Base-by-base conservation (phyloP, 2,329 filamentous ascomycete genomes). In the Talaromyces sp. region DNA sequence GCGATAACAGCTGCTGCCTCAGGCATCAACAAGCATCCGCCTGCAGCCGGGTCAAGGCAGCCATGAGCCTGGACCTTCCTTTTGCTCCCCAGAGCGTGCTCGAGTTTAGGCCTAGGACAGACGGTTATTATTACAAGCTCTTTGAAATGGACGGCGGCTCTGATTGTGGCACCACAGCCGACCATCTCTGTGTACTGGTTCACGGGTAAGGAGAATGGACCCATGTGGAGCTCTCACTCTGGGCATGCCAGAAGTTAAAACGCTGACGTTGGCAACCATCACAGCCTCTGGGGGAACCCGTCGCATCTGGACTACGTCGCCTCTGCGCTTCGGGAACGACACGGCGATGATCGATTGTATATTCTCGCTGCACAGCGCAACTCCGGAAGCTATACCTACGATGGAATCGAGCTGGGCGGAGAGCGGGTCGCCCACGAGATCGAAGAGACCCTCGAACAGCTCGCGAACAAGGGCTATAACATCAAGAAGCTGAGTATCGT, bases 401-500 rank as follows among this genome's bases (percentile, higher is more conserved):
- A 88, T 73, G 85, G 87, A 65, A 85, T 90, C 66, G 88, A 90
- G 66, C 76, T 87, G 8, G 88, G 88, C 62, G 89, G 86, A 59
- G 86, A 91, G 68, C 82, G 89, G 60, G 80, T 87, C 59, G 83
- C 85, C 1, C 75, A 82, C 60, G 87, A 90, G 68, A 81, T 90
- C 39, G 87, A 89, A 69, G 78, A 85, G 56, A 80, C 78, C 22
- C 74, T 89, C 30, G 76, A 80, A 28, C 75, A 78, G 32, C 68
- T 87, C 33, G 82, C 84, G 55, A 77, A 78, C 49, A 79, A 81
- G 30, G 93, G 92, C 25, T 85, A 88, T 66, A 83, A 85, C 49
- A 89, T 97, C 69, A 88, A 79, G 55, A 96, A 92, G 76, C 80
- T 98, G 65, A 96, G 92, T 73, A 81, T 98, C 47, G 84, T 93